Base-by-base conservation (phyloP, 202 grass and related monocot genomes). In the Alloteropsis angusta region DNA sequence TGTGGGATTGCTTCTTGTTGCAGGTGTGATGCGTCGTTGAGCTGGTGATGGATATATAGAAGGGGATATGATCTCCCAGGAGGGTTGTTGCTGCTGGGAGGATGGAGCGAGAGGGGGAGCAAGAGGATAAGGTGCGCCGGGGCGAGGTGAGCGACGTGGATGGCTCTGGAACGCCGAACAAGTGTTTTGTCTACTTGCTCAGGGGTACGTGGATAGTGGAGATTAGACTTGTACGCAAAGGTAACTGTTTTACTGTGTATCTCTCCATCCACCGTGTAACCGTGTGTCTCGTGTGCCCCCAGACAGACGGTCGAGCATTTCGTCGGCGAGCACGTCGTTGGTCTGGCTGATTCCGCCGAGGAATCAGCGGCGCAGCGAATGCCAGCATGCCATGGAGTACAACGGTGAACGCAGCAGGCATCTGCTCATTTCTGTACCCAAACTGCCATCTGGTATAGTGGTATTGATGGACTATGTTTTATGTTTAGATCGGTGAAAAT, bases 71-170 rank as follows among this genome's bases (percentile, higher is more conserved):
- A 7, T 7, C 38, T 0, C 19, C 19, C 1, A 25, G 13, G 22
- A 35, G 35, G 58, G 58, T 45, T 79, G 25, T 64, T 60, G 2
- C 25, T 49, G 5, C 47, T 1, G 12, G n/a, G n/a, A n/a, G 19
- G 42, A 61, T 5, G 48, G 53, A 2, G 1, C 18, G 16, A 6
- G 5, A 7, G 19, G 23, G 30, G 32, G 32, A 64, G 47, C 53
- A 13, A 72, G 81, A 81, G 38, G 86, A 88, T 88, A 85, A 88
- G 77, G 72, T 61, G n/a, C n/a, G 60, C 6, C 65, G 74, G 80
- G 14, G 62, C 61, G 43, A 58, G 60, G 37, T 58, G 60, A 66
- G 7, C 23, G 75, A 85, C 82, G 87, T 88, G 87, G 87, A 88
- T 38, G 72, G 58, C 77, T 85, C 64, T 82, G 22, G 65, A 85